Evolutionary conservation across 805 yeast species (phyloP), one percentile per base, ranked within the genome.

Genomic region (Ogataea parapolymorpha): DNA sequence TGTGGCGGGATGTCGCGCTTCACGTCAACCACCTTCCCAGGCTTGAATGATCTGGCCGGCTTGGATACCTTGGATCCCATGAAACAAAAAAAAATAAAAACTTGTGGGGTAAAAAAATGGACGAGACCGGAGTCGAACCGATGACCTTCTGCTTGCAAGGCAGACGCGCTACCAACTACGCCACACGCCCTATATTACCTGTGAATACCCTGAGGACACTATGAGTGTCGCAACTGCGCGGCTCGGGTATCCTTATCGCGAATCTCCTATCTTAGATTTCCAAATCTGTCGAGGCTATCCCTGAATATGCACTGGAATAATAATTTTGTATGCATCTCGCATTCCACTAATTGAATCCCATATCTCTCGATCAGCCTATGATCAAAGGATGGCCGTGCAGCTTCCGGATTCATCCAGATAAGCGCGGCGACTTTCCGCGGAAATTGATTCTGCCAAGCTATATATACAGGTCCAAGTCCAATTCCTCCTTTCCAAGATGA

Each of bases 161-260:
- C 79, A 72, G 70, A 72, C 83, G 84, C 83, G 82, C 83, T 79
- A 79, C 85, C 85, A 78, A 77, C 85, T 79, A 75, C 83, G 83
- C 85, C 81, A 79, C 80, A 75, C 80, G 83, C 84, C 84, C 82
- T 27, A 8, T 26, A 18, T 11, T 25, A 9, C 9, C 34, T 16
- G 10, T 2, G 2, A 6, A 6, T 4, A 6, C 4, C 7, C 2
- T 3, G 20, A 5, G 20, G 7, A 6, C 6, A 14, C 24, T 28
- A 17, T 8, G 14, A 20, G 31, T 20, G 3, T 6, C 9, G 8
- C 9, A 2, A 7, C 3, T 8, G 22, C 22, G 10, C 22, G 22
- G 20, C 7, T 18, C 20, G 20, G 6, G 22, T 20, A 7, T 7
- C 22, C 22, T 20, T 20, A 20, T 20, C 22, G 22, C 9, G 2